Conservation (phyloP, 139 green algal genomes). For the Haematococcus sp. region DNA sequence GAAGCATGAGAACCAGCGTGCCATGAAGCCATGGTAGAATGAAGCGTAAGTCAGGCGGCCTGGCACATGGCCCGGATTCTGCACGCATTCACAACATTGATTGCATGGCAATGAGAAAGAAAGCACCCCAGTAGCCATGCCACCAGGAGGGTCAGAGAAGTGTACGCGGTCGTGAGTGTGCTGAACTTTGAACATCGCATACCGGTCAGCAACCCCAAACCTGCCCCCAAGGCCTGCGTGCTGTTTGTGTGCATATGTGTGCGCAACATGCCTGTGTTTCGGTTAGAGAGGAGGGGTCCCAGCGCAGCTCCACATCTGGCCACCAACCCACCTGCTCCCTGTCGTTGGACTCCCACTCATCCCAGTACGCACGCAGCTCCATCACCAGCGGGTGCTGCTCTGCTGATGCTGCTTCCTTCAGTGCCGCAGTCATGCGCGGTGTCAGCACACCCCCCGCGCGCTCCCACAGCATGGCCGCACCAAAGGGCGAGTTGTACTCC, state of each 20-base stretch:
- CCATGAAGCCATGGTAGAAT: constrained; percentile 13
- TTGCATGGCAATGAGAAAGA: neutral
- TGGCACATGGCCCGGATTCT: neutral
- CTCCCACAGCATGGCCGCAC: constrained; percentile 6
- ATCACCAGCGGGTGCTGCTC: constrained; percentile 4
- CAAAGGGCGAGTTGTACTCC: constrained; percentile 7
- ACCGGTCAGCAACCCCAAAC: too few species aligned
- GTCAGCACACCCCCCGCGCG: neutral
- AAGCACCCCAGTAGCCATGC: too few species aligned
- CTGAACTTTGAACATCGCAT: too few species aligned
- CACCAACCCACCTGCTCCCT: neutral
- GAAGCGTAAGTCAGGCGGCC: constrained; percentile 3
- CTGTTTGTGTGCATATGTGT: too few species aligned
- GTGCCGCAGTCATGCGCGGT: neutral
- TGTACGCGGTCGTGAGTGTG: too few species aligned
- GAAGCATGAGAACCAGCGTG: constrained; percentile 1
- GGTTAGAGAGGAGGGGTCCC: too few species aligned
- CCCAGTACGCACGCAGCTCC: constrained; percentile 6
- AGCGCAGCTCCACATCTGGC: too few species aligned
- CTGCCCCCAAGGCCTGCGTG: too few species aligned
- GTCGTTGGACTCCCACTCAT: constrained; percentile 8
- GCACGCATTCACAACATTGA: neutral
- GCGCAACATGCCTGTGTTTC: too few species aligned
- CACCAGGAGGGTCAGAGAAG: too few species aligned
- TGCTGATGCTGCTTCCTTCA: neutral